Evolutionary conservation across 2,329 filamentous ascomycete species (phyloP), one percentile per base, ranked within the genome.

Genomic region (Exophiala calicioides): DNA sequence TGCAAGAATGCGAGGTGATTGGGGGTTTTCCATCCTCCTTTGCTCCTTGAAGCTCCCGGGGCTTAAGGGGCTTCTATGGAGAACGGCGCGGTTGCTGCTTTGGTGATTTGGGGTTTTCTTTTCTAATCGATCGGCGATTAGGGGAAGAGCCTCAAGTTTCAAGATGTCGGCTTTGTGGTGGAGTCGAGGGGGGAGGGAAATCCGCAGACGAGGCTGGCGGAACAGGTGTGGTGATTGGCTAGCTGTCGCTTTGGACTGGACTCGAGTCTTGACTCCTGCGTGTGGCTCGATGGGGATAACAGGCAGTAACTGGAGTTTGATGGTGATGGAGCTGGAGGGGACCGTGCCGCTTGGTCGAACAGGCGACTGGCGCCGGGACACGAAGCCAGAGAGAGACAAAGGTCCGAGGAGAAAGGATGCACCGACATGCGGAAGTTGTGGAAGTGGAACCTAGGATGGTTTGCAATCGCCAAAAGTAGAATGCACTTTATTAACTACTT

Each of bases 381-480:
- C 33, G 23, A 45, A 31, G n/a, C 50, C 37, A 52, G 40, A 49
- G 30, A 30, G 13, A 42, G 50, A 27, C 32, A 48, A 38, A 48
- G 24, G 30, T 35, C 47, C 47, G 42, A 23, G 10, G n/a, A 19
- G 30, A 35, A 26, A 26, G 26, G 16, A 23, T n/a, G n/a, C n/a
- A n/a, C n/a, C n/a, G n/a, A n/a, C n/a, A n/a, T n/a, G n/a, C n/a
- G n/a, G n/a, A n/a, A n/a, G n/a, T n/a, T n/a, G n/a, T n/a, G n/a
- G n/a, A n/a, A n/a, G n/a, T n/a, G n/a, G n/a, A n/a, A n/a, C n/a
- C n/a, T n/a, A n/a, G n/a, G n/a, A n/a, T n/a, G n/a, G n/a, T n/a
- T n/a, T n/a, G n/a, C n/a, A n/a, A n/a, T n/a, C n/a, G n/a, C n/a
- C n/a, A n/a, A n/a, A n/a, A n/a, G n/a, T n/a, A n/a, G n/a, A n/a